Conservation (phyloP, 2,329 filamentous ascomycete genomes). For the Ceratocystiopsis sp. region DNA sequence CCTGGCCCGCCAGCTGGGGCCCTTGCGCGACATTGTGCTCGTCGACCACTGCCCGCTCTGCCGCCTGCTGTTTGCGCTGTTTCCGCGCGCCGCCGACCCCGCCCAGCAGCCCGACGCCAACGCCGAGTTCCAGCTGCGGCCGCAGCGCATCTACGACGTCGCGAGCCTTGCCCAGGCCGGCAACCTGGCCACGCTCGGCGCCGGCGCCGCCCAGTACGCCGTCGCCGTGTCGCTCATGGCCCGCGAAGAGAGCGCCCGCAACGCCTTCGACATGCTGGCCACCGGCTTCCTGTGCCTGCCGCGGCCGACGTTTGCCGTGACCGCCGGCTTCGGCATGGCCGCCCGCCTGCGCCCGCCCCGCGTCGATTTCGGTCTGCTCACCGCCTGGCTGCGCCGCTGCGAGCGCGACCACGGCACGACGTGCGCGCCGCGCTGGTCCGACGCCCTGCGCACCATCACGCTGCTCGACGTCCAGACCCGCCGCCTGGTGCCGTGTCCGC, state of each 20-base stretch:
- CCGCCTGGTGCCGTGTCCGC: not conserved
- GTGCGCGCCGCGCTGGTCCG: not conserved
- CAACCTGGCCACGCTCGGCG: not conserved
- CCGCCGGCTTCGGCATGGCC: not conserved
- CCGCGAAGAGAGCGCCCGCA: not conserved
- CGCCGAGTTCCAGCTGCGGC: not conserved
- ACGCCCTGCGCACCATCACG: not conserved
- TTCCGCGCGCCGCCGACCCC: not conserved
- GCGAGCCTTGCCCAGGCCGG: not conserved
- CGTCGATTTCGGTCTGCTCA: not conserved
- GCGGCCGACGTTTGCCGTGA: not conserved
- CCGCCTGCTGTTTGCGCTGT: conserved; percentile 3
- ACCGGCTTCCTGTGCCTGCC: not conserved
- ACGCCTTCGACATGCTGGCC: not conserved
- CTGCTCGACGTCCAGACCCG: conserved; percentile 2
- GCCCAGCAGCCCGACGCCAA: not conserved
- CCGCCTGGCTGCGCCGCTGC: conserved; percentile 12
- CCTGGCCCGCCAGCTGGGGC: not conserved
- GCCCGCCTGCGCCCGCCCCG: not conserved
- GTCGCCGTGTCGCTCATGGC: not conserved
- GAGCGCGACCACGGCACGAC: not conserved
- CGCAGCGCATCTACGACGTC: conserved; percentile 1
- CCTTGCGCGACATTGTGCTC: not conserved
- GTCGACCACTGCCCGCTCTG: conserved; percentile 2
- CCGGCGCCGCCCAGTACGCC: not conserved